Evolutionary conservation across 768 basidiomycete genomes (phyloP), one percentile per base, ranked within the genome.

Genomic region (Lepiota brunneoincarnata): DNA sequence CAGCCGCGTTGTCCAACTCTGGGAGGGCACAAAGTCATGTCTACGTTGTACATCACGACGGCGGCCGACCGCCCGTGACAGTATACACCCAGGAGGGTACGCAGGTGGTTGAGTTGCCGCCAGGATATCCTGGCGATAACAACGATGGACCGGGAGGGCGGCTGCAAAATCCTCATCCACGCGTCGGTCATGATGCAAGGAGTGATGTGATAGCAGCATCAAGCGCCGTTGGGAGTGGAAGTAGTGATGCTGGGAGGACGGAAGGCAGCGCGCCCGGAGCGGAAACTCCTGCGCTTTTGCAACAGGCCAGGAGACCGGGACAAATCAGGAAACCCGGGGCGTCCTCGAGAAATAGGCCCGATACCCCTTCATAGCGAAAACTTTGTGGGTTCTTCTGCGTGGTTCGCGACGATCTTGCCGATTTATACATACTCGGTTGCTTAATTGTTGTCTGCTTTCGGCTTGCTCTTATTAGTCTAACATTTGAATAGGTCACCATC

Each of bases 1-100:
- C 56, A 24, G 31, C 43, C 31, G 60, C 40, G 37, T 52, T 41
- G 34, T 51, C 41, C 18, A 50, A 23, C 35, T 54, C 15, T 15
- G 45, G 47, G 38, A 46, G 46, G 23, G 55, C 50, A 44, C 62
- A 58, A 39, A 61, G 59, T 39, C 71, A 71, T 63, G 75, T 83
- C 7, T 83, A 83, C 57, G 80, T 83, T 37, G 75, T 86, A 28
- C 84, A 84, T 58, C 83, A 84, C 59, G 83, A 84, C 59, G 75
- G 72, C n/a, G 79, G 82, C 10, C 64, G 74, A 14, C 66, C 81
- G 15, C 83, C 83, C 0, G 79, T 86, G 37, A 81, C 82, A 2
- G 79, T 83, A 17, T 82, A 78, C 58, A 77, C 81, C 49, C 70
- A 74, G 49, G 74, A 77, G 41, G 83, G 81, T 14, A 76, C 80